These are phyloP conservation scores for Leptomonas pyrrhocoris DNA, from an alignment of 208 protist genomes.

Conservation along the genomic window DNA sequence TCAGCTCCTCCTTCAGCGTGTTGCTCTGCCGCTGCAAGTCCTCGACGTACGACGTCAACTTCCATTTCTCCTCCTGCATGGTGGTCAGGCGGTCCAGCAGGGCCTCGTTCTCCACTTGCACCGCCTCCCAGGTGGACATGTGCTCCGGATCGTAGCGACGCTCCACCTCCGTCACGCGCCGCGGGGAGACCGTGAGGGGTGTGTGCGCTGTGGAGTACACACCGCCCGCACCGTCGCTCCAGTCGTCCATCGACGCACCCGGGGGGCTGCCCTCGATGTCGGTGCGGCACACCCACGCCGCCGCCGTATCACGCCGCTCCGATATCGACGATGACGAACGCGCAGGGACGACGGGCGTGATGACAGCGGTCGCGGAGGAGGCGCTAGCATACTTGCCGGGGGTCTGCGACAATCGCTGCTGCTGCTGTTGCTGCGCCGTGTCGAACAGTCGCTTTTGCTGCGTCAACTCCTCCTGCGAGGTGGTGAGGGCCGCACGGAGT, in stretches of 20 bases:
- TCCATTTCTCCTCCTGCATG: slow-evolving; percentile 71
- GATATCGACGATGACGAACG: slow-evolving; percentile 8
- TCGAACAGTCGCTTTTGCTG: slow-evolving; percentile 38
- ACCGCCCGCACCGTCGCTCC: slow-evolving; percentile 7
- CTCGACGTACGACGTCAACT: slow-evolving; percentile 43
- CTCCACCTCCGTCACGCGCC: slow-evolving; percentile 38
- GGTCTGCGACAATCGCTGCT: not conserved
- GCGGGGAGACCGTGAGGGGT: slow-evolving; percentile 1
- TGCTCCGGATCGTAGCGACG: slow-evolving; percentile 49
- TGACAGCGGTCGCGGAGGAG: not conserved
- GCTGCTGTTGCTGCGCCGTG: slow-evolving; percentile 21
- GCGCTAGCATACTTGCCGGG: not conserved
- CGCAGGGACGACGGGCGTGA: not conserved
- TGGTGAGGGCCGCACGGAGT: slow-evolving; percentile 57
- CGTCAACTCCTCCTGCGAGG: slow-evolving; percentile 57
- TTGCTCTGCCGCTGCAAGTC: slow-evolving; percentile 45
- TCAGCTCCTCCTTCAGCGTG: slow-evolving; percentile 36
- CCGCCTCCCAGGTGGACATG: slow-evolving; percentile 52
- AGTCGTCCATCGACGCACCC: not conserved
- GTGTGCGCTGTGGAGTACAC: slow-evolving; percentile 1
- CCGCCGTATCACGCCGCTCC: slow-evolving; percentile 19
- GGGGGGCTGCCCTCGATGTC: slow-evolving; percentile 1
- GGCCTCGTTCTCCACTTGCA: slow-evolving; percentile 68
- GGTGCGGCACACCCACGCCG: slow-evolving; percentile 8
- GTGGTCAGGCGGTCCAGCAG: slow-evolving; percentile 47